Evolutionary conservation across 2,329 filamentous ascomycete genomes (phyloP), one percentile per base, ranked within the genome.

Genomic region (Ophiocordyceps camponoti-saundersi): DNA sequence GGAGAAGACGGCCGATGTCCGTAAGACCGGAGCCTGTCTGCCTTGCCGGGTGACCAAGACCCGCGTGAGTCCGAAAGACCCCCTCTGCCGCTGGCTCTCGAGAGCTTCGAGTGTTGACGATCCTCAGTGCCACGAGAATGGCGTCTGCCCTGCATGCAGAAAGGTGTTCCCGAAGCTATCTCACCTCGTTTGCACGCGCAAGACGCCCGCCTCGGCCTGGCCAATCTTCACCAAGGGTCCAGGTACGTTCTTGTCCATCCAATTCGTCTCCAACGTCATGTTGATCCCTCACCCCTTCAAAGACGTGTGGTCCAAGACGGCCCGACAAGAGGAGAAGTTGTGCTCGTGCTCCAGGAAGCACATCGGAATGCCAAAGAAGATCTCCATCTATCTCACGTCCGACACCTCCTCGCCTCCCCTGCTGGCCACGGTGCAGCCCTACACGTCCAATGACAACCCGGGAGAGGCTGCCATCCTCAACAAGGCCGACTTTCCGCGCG

Each of bases 21-120:
- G 71, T 52, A 67, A 69, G 55, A 62, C 61, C 53, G 66, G 66
- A 48, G 68, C 70, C 32, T 74, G 71, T 53, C 61, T 67, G 47
- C 65, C 64, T 48, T 73, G 71, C 56, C 68, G 65, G 52, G 61
- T 68, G 50, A 64, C 63, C 52, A 73, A 71, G 60, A 65, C 66
- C 53, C 58, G 61, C 53, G 71, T 72, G 64, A 65, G 68, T 57
- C 55, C 57, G 8, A 26, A 4, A 26, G 4, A 7, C 48, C 26
- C 44, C 45, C 46, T 34, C 51, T 49, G 49, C 44, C 47, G 48
- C 34, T 49, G 5, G 43, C 45, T 49, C 41, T 41, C 49, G 47
- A 26, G 5, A 8, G 8, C 51, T 52, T 53, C 60, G 62, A 56
- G 62, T 48, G 51, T 47, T 16, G 43, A 52, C 52, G 50, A 45